Evolutionary conservation across 768 basidiomycete species (phyloP), one percentile per base, ranked within the genome.

Genomic region (Serendipita sp.): DNA sequence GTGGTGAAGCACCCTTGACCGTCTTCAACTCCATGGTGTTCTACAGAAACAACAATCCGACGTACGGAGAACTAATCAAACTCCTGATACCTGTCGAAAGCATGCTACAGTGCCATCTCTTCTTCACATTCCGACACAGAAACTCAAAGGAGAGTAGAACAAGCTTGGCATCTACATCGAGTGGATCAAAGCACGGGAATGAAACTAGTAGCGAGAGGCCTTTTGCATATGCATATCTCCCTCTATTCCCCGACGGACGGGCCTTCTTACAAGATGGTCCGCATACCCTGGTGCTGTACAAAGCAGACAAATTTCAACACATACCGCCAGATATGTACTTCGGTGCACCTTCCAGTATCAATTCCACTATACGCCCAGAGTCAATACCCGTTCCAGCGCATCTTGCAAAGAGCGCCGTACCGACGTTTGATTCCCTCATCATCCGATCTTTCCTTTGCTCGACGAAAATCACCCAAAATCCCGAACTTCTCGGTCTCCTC

Each of bases 1-100:
- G 86, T 64, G 90, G 93, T 26, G 94, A 98, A 70, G 83, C 86
- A 1, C 76, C 80, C 2, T 76, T 92, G 66, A 80, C 86, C 1
- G 82, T 86, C 42, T 97, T 88, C 73, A 81, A 90, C 70, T 96
- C 94, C 9, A 85, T 94, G 76, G 89, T 97, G 38, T 95, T 95
- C 73, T 80, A 85, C 65, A 82, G 86, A 38, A 95, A 87, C 70
- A 87, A 83, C 65, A 83, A 86, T 66, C 95, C 95, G 1, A 95
- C 90, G 0, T 98, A 85, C 71, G 90, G 90, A 38, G 95, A 98
- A 72, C 80, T 97, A 51, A 80, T 97, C 73, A 98, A 98, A 72
- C 75, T 98, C 16, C 79, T 82, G 65, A 72, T 98, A 7, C 86
- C 90, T 22, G 73, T 77, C 13, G 76, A 83, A 7, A 80, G 81